phyloP scores from a whole-genome alignment of 805 yeast genomes.

The Geotrichum ghanense region DNA sequence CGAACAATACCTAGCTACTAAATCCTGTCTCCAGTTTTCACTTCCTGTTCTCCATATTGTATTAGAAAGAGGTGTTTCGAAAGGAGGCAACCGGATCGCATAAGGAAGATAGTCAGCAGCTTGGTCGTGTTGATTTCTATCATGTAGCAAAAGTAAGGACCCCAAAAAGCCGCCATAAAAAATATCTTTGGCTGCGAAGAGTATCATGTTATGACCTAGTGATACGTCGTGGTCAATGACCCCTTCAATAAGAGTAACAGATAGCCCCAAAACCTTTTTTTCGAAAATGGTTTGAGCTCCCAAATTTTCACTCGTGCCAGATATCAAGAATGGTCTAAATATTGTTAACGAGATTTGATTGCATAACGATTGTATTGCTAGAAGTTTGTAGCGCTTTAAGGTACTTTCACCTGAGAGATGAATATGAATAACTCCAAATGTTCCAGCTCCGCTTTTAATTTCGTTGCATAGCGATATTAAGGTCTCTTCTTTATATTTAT shows the following conservation, averaged over 20 bases:
- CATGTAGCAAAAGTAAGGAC: neutral
- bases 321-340: neutral
- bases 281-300: neutral
- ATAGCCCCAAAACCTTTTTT: neutral
- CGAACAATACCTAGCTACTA: neutral
- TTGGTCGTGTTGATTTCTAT: neutral
- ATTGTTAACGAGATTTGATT: neutral
- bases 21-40: neutral
- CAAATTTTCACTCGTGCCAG: neutral
- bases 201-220: neutral
- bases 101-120: neutral
- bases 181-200: neutral
- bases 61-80: neutral
- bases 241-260: neutral
- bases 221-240: neutral
- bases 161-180: constrained; percentile 1
- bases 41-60: neutral
- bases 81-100: neutral
- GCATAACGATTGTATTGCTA: neutral
- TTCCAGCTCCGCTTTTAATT: neutral
- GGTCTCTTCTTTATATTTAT: neutral
- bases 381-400: neutral
- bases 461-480: neutral
- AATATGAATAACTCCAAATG: neutral
- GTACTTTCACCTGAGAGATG: neutral